A percentile compares a stretch with the other conserved stretches of the same genome.
Conservation (phyloP, 768 basidiomycete genomes). For the Lentinula sp. region DNA sequence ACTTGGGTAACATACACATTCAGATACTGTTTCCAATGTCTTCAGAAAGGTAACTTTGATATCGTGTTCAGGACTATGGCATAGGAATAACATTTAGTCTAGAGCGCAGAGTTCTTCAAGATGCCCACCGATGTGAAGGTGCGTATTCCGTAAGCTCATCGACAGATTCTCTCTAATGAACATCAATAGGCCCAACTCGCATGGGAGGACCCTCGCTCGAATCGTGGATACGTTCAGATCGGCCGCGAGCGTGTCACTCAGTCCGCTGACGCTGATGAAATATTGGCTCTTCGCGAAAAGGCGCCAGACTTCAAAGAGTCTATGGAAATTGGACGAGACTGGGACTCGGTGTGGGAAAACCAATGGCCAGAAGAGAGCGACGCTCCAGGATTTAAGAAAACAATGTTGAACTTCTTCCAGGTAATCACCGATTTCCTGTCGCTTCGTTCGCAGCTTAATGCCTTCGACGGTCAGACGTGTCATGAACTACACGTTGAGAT, state of each 20-base stretch:
- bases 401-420: conserved; percentile 74
- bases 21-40: conserved; percentile 46
- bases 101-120: conserved; percentile 77
- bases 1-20: neutral
- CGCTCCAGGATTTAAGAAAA: conserved; percentile 61
- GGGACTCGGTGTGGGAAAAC: conserved; percentile 74
- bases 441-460: conserved; percentile 2
- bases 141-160: neutral
- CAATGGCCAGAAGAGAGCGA: conserved; percentile 67
- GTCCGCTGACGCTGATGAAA: conserved; percentile 63
- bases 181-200: conserved; percentile 47
- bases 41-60: conserved; percentile 52
- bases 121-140: conserved; percentile 62
- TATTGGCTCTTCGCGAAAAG: conserved; percentile 62
- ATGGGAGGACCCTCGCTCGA: conserved; percentile 83
- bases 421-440: conserved; percentile 21
- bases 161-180: neutral
- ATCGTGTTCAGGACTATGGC: neutral
- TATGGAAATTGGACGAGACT: conserved; percentile 88
- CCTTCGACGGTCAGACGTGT: conserved; percentile 44
- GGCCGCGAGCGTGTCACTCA: conserved; percentile 83
- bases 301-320: conserved; percentile 81
- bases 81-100: neutral
- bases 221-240: conserved; percentile 76
- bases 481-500: conserved; percentile 69